Evolutionary conservation across 2,329 filamentous ascomycete genomes (phyloP), one percentile per base, ranked within the genome.

Genomic region (Ophiostoma himal-ulmi): DNA sequence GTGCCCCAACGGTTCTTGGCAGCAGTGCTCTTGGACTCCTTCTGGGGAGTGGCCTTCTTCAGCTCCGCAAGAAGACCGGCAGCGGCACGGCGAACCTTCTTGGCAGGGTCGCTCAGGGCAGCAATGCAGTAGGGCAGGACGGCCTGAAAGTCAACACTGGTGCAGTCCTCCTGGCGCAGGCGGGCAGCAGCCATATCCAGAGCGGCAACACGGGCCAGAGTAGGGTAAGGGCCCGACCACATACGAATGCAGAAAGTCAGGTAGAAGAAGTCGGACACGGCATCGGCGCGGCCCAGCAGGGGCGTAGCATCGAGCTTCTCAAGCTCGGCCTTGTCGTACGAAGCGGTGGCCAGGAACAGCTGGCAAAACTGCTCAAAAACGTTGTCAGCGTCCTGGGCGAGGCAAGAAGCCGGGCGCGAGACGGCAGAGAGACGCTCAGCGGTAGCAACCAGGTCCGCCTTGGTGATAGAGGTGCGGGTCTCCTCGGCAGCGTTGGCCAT

Each of bases 101-200:
- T 88, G 1, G 91, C 91, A 5, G 88, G 81, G 77, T 98, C 94
- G 34, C 87, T 84, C 22, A 98, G 84, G 30, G 91, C 91, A 52
- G 86, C 83, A 65, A 97, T 81, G 41, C 90, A 82, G 79, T 96
- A 97, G 2, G 94, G 94, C n/a, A 97, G 77, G 22, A 97, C 78
- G 13, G 88, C 86, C 77, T 98, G 94, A 67, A 94, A 84, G 77
- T 97, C 91, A 8, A 86, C 76, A 26, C 81, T 81, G 30, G 77
- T 78, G 69, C 81, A 82, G 71, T 85, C 83, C 17, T 80, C 79
- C 11, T 80, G 78, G 69, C 86, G 85, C 22, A 93, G 78, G 36
- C 83, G 82, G 39, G 82, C 82, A 71, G 88, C 86, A 17, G 88
- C 85, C 76, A 88, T 83, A 57, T 89, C 87, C 67, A 97, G 79